These are phyloP conservation scores for Ustilago vetiveriae DNA, from an alignment of 1,284 basidiomycete genomes.

Conservation along the genomic window DNA sequence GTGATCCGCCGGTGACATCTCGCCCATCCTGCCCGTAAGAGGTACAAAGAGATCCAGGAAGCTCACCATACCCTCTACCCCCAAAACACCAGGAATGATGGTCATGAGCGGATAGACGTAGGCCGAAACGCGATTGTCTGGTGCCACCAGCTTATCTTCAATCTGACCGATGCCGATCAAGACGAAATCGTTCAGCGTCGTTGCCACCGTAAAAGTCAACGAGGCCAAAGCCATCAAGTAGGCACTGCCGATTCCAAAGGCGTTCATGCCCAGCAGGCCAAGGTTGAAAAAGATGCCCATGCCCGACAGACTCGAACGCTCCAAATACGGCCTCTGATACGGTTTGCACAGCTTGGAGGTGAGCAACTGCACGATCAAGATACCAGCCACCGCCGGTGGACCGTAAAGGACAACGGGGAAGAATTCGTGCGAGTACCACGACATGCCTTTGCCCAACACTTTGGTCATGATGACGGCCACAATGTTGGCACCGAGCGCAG, in stretches of 20 bases:
- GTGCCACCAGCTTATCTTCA: slow-evolving; percentile 47
- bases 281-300: slow-evolving; percentile 53
- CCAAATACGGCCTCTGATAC: slow-evolving; percentile 58
- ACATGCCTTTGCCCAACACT: slow-evolving; percentile 73
- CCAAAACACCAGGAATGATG: slow-evolving; percentile 74
- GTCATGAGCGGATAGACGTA: slow-evolving; percentile 51
- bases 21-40: slow-evolving; percentile 73
- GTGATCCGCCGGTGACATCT: slow-evolving; percentile 75
- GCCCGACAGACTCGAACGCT: slow-evolving; percentile 56
- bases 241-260: slow-evolving; percentile 76
- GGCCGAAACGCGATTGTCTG: slow-evolving; percentile 55
- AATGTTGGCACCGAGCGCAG: slow-evolving; percentile 75
- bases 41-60: slow-evolving; percentile 90
- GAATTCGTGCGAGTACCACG: slow-evolving; percentile 73
- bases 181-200: slow-evolving; percentile 59
- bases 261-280: slow-evolving; percentile 69
- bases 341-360: slow-evolving; percentile 72
- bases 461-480: slow-evolving; percentile 78
- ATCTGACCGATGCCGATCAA: slow-evolving; percentile 54
- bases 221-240: slow-evolving; percentile 75
- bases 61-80: slow-evolving; percentile 76
- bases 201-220: slow-evolving; percentile 69
- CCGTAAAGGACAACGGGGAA: slow-evolving; percentile 80
- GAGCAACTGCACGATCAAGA: slow-evolving; percentile 75
- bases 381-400: slow-evolving; percentile 73